Conservation (phyloP, 164 flowering plant species). For the Umbellularia californica region DNA sequence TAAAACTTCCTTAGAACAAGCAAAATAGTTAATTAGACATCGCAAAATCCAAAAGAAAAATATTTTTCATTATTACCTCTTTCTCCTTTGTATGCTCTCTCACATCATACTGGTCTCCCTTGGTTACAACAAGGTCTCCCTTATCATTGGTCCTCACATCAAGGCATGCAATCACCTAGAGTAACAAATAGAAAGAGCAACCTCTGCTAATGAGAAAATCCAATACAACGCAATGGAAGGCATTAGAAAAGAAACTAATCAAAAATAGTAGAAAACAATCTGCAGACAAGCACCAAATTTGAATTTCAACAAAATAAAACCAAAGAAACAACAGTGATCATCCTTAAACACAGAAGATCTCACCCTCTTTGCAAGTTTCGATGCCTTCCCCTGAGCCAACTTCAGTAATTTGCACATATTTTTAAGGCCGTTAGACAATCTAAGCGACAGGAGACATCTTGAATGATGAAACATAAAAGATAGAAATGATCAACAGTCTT, state of each 20-base stretch:
- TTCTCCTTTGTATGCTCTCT: constrained; percentile 85
- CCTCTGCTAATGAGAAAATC: not conserved
- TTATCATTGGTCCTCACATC: constrained; percentile 95
- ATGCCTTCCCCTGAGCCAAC: constrained; percentile 57
- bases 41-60: not conserved
- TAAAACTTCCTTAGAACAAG: too few relatives aligned
- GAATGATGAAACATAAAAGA: constrained; percentile 2
- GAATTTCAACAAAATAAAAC: not conserved
- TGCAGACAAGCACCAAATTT: not conserved
- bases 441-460: constrained; percentile 4
- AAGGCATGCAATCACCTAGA: constrained; percentile 94
- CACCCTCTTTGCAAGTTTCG: constrained; percentile 92
- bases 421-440: constrained; percentile 27
- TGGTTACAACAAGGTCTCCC: constrained; percentile 96
- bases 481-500: constrained; percentile 8
- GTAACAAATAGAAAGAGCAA: not conserved
- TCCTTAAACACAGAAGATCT: constrained; percentile 8
- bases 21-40: too few relatives aligned
- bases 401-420: constrained; percentile 56
- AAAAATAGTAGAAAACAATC: not conserved
- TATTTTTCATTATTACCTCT: constrained; percentile 52
- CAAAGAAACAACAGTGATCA: not conserved
- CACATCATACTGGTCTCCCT: constrained; percentile 98
- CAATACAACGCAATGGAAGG: not conserved
- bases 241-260: not conserved